A percentile compares a stretch with the other conserved stretches of the same genome.
Evolutionary conservation across 805 yeast species (phyloP).

Genomic region (Candida awuae): DNA sequence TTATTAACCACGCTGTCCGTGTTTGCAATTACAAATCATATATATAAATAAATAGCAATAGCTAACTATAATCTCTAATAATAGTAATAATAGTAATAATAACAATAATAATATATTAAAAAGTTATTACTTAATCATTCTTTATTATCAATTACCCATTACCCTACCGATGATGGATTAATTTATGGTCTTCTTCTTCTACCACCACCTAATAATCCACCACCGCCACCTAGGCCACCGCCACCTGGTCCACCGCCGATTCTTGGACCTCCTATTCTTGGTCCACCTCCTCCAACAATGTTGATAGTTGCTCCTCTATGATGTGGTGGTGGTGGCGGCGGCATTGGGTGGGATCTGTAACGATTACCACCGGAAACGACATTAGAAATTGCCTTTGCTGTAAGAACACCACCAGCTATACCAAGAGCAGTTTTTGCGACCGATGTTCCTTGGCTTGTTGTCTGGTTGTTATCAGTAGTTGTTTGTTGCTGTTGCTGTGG

Average conservation of each 20-base stretch:
- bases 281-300: constrained; percentile 2
- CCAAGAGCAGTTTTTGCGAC: constrained; percentile 8
- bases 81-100: too few species aligned
- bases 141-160: too few species aligned
- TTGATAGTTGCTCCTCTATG: background rate
- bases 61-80: too few species aligned
- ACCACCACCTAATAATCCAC: constrained; percentile 1
- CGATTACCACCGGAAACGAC: background rate
- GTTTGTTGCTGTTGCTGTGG: background rate
- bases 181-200: too few species aligned
- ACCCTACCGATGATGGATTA: too few species aligned
- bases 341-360: too few species aligned
- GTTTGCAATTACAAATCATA: too few species aligned
- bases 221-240: constrained; percentile 5
- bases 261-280: background rate
- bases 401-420: constrained; percentile 7
- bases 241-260: background rate
- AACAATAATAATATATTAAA: too few species aligned
- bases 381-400: constrained; percentile 3
- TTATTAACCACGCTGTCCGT: too few species aligned
- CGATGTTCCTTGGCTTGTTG: background rate
- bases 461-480: background rate
- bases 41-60: too few species aligned
- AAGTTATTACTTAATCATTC: too few species aligned
- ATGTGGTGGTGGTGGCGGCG: too few species aligned